phyloP scores from a whole-genome alignment of 2,329 filamentous ascomycete genomes.

The Colletotrichum endophyticum region DNA sequence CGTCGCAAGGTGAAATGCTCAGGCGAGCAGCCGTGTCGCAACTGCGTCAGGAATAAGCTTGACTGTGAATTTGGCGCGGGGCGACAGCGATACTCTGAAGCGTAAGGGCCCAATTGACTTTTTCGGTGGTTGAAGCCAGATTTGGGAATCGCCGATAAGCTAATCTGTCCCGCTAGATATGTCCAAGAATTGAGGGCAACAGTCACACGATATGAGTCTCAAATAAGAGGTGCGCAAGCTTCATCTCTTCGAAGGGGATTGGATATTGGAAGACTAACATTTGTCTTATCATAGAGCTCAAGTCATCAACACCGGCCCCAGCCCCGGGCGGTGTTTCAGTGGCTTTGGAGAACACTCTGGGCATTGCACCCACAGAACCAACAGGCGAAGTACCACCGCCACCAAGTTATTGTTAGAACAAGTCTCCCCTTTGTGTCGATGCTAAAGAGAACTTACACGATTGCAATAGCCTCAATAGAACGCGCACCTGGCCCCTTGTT shows the following conservation, averaged over 20 bases:
- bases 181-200: slow-evolving; percentile 12
- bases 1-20: slow-evolving; percentile 40
- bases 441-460: not conserved
- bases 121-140: not conserved
- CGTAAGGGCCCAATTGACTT: not conserved
- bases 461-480: slow-evolving; percentile 4
- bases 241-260: rapidly evolving
- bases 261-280: not conserved
- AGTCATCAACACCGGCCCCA: not conserved
- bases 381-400: slow-evolving; percentile 14
- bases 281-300: not conserved
- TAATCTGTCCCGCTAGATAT: not conserved
- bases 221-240: not conserved
- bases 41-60: slow-evolving; percentile 35
- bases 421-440: not conserved
- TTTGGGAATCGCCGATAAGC: not conserved
- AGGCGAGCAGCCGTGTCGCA: slow-evolving; percentile 34
- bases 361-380: slow-evolving; percentile 11
- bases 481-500: slow-evolving; percentile 10
- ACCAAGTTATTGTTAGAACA: slow-evolving; percentile 1
- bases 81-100: slow-evolving; percentile 19
- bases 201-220: slow-evolving; percentile 2
- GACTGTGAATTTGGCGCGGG: slow-evolving; percentile 34
- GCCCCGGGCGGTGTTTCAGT: not conserved
- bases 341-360: slow-evolving; percentile 1